Percentiles rank a stretch among this genome's conserved stretches.
phyloP scores from a whole-genome alignment of 2,329 filamentous ascomycete species.

The Bertia moriformis region DNA sequence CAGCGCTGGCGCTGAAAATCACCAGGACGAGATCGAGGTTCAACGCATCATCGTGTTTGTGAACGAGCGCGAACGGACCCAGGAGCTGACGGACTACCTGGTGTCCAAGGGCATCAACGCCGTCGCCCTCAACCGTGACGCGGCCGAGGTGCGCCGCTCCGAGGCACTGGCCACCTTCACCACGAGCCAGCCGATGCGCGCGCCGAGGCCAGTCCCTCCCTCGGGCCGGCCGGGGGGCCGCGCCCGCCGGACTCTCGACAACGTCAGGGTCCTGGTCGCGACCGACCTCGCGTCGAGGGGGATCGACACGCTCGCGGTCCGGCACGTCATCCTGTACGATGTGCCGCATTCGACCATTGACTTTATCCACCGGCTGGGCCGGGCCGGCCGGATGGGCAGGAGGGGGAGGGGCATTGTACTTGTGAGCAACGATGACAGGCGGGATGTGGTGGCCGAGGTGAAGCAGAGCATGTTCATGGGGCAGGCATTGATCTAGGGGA shows the following conservation, averaged over 20 bases:
- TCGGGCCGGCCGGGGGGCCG: conserved; percentile 16
- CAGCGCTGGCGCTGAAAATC: conserved; percentile 35
- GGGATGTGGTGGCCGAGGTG: conserved; percentile 82
- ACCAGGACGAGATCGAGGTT: conserved; percentile 45
- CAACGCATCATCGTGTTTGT: conserved; percentile 91
- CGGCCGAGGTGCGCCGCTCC: conserved; percentile 59
- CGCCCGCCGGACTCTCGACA: conserved; percentile 50
- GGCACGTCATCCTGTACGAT: conserved; percentile 86
- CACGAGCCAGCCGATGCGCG: conserved; percentile 21
- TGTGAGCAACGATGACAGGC: conserved; percentile 75
- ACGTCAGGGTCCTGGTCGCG: conserved; percentile 82
- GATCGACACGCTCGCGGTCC: conserved; percentile 83
- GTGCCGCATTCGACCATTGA: conserved; percentile 97
- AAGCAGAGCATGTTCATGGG: conserved; percentile 78
- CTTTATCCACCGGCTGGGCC: conserved; percentile 88
- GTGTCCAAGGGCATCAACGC: conserved; percentile 77
- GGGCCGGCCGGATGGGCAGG: conserved; percentile 83
- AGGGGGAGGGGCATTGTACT: conserved; percentile 80
- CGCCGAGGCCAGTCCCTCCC: conserved; percentile 9
- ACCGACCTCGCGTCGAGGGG: conserved; percentile 86
- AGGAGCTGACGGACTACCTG: conserved; percentile 68
- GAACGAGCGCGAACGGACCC: conserved; percentile 82
- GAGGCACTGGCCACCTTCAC: conserved; percentile 70
- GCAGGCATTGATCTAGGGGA: conserved; percentile 53
- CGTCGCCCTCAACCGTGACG: conserved; percentile 71